phyloP scores from a whole-genome alignment of 345 rosid genomes.

The Geranium brycei region DNA sequence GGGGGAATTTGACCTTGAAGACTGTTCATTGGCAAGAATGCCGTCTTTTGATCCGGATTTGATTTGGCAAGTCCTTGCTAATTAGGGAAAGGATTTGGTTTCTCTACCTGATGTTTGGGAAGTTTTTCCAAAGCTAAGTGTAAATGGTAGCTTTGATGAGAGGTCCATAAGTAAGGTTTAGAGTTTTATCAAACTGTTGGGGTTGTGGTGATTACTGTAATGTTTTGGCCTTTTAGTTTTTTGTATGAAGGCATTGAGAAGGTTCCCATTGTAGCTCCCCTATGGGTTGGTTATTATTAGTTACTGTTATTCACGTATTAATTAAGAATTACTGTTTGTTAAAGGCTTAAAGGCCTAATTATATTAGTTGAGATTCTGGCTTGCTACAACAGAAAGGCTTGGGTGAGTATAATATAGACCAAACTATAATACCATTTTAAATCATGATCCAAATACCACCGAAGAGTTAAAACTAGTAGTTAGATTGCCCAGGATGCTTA shows the following conservation, averaged over 20 bases:
- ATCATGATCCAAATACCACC: too few species aligned
- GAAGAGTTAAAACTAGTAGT: too few species aligned
- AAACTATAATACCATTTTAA: too few species aligned
- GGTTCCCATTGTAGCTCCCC: slow-evolving; percentile 1
- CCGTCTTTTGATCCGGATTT: slow-evolving; percentile 86
- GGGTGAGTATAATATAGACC: too few species aligned
- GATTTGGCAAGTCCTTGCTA: slow-evolving; percentile 89
- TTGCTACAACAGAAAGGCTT: too few species aligned
- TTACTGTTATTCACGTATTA: neutral
- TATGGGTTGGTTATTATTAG: neutral
- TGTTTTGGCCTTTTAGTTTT: slow-evolving; percentile 8
- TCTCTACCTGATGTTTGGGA: neutral
- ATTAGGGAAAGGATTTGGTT: slow-evolving; percentile 15
- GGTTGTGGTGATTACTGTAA: neutral
- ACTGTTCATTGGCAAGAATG: slow-evolving; percentile 59
- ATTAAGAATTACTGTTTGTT: neutral
- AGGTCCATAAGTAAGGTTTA: neutral
- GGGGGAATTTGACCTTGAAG: slow-evolving; percentile 33
- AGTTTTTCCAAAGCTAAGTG: slow-evolving; percentile 7
- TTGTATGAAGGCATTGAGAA: slow-evolving; percentile 12
- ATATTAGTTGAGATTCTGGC: too few species aligned
- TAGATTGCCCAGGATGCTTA: too few species aligned
- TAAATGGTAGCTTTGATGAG: slow-evolving; percentile 10
- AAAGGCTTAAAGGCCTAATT: too few species aligned
- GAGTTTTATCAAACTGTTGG: neutral